Conservation (phyloP, 1,284 basidiomycete species). For the Papiliotrema fonsecae region DNA sequence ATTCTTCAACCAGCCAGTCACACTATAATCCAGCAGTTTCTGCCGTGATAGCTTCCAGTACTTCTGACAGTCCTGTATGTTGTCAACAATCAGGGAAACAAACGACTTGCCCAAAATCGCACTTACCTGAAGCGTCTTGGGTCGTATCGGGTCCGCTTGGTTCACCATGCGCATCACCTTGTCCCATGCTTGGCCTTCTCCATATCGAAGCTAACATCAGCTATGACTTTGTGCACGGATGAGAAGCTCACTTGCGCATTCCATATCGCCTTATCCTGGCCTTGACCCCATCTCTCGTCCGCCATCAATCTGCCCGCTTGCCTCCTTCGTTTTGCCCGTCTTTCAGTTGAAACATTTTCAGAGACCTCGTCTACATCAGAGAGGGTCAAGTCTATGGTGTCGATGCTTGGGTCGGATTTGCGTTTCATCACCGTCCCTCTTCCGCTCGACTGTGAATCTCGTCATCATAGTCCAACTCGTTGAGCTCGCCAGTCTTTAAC, state of each 20-base stretch:
- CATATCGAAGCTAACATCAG: conserved; percentile 1
- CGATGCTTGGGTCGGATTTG: too few species aligned
- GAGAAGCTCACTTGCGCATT: neutral
- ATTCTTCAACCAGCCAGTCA: too few species aligned
- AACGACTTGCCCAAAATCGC: neutral
- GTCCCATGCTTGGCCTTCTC: neutral
- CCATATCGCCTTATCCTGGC: conserved; percentile 1
- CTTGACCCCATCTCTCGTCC: neutral
- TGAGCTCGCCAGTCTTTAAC: conserved; percentile 1
- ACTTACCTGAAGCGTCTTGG: neutral
- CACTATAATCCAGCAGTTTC: too few species aligned
- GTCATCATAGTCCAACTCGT: neutral
- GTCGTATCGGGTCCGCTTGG: neutral
- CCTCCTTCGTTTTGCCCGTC: neutral
- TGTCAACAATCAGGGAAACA: too few species aligned
- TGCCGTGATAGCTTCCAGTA: neutral
- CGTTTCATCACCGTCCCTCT: neutral
- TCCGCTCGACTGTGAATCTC: neutral
- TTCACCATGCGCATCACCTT: neutral
- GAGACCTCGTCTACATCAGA: neutral
- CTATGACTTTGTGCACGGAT: neutral
- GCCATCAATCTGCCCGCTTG: neutral
- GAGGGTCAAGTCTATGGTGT: neutral
- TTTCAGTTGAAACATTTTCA: neutral
- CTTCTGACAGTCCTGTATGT: neutral